Conservation (phyloP, 371 early-diverging fungal genomes). For the Batrachochytrium dendrobatidis region DNA sequence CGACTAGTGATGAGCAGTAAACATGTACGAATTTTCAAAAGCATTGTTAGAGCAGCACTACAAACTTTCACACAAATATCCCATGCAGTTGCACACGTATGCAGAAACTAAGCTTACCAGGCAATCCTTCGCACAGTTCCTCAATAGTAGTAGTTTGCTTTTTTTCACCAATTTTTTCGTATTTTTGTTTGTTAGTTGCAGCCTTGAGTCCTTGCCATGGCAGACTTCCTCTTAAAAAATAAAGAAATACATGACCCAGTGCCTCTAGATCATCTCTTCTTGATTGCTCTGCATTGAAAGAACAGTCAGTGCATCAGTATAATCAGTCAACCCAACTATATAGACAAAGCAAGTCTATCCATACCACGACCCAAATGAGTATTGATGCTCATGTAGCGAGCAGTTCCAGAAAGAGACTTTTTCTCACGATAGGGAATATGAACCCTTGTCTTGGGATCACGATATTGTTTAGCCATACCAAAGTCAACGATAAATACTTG, state of each 20-base stretch:
- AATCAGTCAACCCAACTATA: background rate
- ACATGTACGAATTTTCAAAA: background rate
- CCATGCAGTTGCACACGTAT: background rate
- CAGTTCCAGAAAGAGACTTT: constrained; percentile 92
- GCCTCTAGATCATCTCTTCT: constrained; percentile 98
- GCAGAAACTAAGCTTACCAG: constrained; percentile 42
- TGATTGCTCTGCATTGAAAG: constrained; percentile 68
- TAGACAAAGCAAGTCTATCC: background rate
- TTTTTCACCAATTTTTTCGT: constrained; percentile 96
- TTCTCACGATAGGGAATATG: constrained; percentile 91
- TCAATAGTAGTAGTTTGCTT: constrained; percentile 89
- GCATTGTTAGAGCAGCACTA: background rate
- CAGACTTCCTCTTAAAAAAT: constrained; percentile 94
- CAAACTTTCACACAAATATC: background rate
- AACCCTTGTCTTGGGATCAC: constrained; percentile 87
- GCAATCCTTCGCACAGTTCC: constrained; percentile 90
- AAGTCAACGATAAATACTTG: constrained; percentile 82
- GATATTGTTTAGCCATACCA: constrained; percentile 96
- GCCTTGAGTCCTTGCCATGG: constrained; percentile 99
- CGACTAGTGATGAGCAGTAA: constrained; percentile 43
- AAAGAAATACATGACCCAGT: constrained; percentile 98
- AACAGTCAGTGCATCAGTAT: background rate
- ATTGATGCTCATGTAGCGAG: constrained; percentile 95
- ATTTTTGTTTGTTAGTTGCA: constrained; percentile 97
- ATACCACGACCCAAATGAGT: constrained; percentile 85